Evolutionary conservation across 2,329 filamentous ascomycete species (phyloP).

Genomic region (Phaeosphaeria sp.): DNA sequence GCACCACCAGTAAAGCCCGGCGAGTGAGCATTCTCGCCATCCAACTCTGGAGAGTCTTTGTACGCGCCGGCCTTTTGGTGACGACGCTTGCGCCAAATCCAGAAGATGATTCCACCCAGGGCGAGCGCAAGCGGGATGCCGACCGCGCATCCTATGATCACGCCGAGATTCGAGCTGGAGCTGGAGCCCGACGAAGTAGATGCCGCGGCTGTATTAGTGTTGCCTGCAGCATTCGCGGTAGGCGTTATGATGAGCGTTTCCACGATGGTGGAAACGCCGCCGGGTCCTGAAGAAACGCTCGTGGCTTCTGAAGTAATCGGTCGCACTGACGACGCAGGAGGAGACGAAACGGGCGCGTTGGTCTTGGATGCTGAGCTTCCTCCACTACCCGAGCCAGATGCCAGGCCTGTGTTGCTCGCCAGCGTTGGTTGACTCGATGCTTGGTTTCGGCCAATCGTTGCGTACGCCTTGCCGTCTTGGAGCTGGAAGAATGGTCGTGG

Average conservation of each 20-base stretch:
- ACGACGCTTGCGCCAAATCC: conserved; percentile 40
- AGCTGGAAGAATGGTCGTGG: conserved; percentile 44
- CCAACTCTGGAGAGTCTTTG: conserved; percentile 20
- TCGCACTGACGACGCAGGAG: conserved; percentile 13
- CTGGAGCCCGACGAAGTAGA: conserved; percentile 4
- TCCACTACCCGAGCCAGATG: conserved; percentile 14
- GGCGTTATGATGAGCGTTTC: conserved; percentile 28
- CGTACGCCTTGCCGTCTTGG: conserved; percentile 38
- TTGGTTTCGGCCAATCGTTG: conserved; percentile 35
- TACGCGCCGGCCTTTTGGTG: conserved; percentile 27
- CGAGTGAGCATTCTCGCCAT: conserved; percentile 11
- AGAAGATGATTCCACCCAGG: conserved; percentile 37
- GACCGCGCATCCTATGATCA: conserved; percentile 46
- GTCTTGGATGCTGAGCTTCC: conserved; percentile 17
- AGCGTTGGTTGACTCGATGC: conserved; percentile 27
- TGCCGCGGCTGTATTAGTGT: background rate
- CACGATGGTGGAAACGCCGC: conserved; percentile 29
- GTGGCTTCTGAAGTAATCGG: conserved; percentile 34
- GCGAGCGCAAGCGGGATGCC: conserved; percentile 44
- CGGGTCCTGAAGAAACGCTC: conserved; percentile 31
- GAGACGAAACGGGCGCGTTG: conserved; percentile 15
- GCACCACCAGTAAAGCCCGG: conserved; percentile 30
- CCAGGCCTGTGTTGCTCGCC: conserved; percentile 35
- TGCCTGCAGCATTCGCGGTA: conserved; percentile 8
- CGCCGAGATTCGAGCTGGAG: conserved; percentile 16